These are phyloP conservation scores for Pythium brachiatum DNA, from an alignment of 352 stramenopile genomes.

Conservation along the genomic window DNA sequence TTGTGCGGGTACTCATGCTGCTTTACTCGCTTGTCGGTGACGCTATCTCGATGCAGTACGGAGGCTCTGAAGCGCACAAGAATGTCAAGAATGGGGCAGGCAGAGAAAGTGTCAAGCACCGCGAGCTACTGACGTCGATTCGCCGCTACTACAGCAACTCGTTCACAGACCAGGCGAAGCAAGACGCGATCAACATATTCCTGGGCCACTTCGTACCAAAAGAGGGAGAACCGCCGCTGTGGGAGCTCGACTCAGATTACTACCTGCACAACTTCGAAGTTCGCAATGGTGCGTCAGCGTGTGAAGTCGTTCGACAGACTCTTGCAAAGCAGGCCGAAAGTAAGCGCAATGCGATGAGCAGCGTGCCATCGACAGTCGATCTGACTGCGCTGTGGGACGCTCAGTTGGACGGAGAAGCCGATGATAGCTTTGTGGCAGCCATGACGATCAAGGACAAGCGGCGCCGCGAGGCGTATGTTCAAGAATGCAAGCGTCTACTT, in stretches of 20 bases:
- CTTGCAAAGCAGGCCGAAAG: conserved; percentile 63
- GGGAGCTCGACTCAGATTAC: conserved; percentile 87
- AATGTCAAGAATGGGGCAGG: conserved; percentile 93
- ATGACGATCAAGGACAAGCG: conserved; percentile 45
- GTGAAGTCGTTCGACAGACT: conserved; percentile 60
- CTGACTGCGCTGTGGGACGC: conserved; percentile 23
- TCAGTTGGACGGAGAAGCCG: conserved; percentile 30
- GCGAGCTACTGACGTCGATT: conserved; percentile 98
- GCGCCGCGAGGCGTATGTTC: conserved; percentile 66
- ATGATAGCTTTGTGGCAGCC: conserved; percentile 10
- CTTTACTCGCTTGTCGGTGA: conserved; percentile 99
- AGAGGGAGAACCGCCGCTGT: conserved; percentile 62
- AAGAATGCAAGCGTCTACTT: conserved; percentile 69
- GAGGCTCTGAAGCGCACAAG: conserved; percentile 98
- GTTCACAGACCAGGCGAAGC: conserved; percentile 98
- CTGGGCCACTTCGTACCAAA: conserved; percentile 91
- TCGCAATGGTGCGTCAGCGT: conserved; percentile 56
- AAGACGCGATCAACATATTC: conserved; percentile 99
- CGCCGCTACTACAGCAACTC: conserved; percentile 99
- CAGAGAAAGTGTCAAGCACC: conserved; percentile 91
- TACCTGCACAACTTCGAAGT: conserved; percentile 91
- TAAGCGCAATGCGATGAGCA: conserved; percentile 47
- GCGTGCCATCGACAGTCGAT: conserved; percentile 12
- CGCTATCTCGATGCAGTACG: conserved; percentile 99
- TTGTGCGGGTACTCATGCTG: conserved; percentile 96